Evolutionary conservation across 202 grass and related monocot genomes (phyloP).

Genomic region (Cymbopogon flexuosus): DNA sequence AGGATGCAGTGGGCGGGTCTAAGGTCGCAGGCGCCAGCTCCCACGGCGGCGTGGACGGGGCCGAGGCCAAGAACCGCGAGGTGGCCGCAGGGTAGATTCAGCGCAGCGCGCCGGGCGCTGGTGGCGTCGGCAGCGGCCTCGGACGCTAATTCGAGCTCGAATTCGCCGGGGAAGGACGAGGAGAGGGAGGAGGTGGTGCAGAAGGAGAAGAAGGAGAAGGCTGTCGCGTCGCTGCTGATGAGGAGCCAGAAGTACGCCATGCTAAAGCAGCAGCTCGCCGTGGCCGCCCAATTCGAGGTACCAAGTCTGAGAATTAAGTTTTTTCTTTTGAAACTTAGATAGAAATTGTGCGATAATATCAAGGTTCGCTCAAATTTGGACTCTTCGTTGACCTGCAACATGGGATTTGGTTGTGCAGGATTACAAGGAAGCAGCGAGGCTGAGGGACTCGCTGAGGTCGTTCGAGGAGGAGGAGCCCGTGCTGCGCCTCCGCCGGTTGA

Average conservation of each 20-base stretch:
- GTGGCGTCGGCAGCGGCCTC: conserved; percentile 31
- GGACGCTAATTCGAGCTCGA: conserved; percentile 46
- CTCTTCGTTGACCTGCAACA: conserved; percentile 1
- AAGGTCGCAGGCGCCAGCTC: conserved; percentile 10
- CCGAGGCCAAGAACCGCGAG: conserved; percentile 25
- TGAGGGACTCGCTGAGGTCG: conserved; percentile 71
- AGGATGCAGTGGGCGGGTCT: conserved; percentile 44
- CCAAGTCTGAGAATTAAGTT: neutral
- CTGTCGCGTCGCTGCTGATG: conserved; percentile 44
- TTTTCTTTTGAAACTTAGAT: neutral
- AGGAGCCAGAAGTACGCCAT: conserved; percentile 76
- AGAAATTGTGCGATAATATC: neutral
- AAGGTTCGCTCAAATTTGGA: neutral
- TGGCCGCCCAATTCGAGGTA: conserved; percentile 80
- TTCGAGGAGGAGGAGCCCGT: conserved; percentile 85
- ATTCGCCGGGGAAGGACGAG: conserved; percentile 27
- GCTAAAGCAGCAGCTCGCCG: conserved; percentile 82
- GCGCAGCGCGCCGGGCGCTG: conserved; percentile 9
- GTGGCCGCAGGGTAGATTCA: conserved; percentile 19
- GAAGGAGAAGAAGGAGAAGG: conserved; percentile 35
- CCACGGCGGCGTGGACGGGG: conserved; percentile 14
- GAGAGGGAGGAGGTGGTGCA: conserved; percentile 27
- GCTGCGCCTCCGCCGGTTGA: conserved; percentile 50
- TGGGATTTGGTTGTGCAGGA: conserved; percentile 43
- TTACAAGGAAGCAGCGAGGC: conserved; percentile 83